Percentiles rank a stretch among this genome's conserved stretches.
Evolutionary conservation across 768 basidiomycete species (phyloP).

Genomic region (Cyathus striatus): DNA sequence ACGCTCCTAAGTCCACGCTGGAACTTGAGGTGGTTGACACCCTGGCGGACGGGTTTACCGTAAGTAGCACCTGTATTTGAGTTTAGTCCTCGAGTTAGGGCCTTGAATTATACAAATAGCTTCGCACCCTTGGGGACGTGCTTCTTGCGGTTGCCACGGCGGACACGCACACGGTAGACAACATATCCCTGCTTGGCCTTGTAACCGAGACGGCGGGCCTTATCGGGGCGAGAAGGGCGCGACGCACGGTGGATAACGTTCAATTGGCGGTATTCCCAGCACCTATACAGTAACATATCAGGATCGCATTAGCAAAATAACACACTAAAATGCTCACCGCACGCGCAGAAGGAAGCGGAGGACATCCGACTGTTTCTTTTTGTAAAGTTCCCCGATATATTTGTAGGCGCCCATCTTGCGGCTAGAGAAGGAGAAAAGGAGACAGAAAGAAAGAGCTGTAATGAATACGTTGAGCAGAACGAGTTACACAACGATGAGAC

Average conservation of each 20-base stretch:
- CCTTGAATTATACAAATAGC: too few species aligned
- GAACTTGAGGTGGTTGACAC: constrained; percentile 98
- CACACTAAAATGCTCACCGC: constrained; percentile 48
- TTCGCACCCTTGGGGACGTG: constrained; percentile 89
- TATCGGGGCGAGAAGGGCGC: constrained; percentile 97
- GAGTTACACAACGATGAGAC: constrained; percentile 11
- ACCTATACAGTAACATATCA: constrained; percentile 37
- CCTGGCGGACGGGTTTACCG: constrained; percentile 99
- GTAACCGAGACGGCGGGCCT: constrained; percentile 97
- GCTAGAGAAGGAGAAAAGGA: constrained; percentile 18
- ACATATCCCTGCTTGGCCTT: constrained; percentile 99
- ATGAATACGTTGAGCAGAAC: background rate
- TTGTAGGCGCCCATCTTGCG: constrained; percentile 90
- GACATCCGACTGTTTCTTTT: constrained; percentile 97
- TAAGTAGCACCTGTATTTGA: constrained; percentile 77
- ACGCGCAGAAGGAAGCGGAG: constrained; percentile 97
- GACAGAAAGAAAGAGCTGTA: constrained; percentile 6
- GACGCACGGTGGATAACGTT: constrained; percentile 98
- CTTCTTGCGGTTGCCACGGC: constrained; percentile 99
- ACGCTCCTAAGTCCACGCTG: constrained; percentile 90
- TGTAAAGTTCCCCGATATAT: constrained; percentile 96
- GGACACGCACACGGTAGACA: constrained; percentile 94
- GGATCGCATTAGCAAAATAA: background rate
- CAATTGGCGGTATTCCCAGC: constrained; percentile 98
- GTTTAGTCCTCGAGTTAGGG: too few species aligned